Evolutionary conservation across 208 protist genomes (phyloP).

Genomic region (Crithidia fasciculata): DNA sequence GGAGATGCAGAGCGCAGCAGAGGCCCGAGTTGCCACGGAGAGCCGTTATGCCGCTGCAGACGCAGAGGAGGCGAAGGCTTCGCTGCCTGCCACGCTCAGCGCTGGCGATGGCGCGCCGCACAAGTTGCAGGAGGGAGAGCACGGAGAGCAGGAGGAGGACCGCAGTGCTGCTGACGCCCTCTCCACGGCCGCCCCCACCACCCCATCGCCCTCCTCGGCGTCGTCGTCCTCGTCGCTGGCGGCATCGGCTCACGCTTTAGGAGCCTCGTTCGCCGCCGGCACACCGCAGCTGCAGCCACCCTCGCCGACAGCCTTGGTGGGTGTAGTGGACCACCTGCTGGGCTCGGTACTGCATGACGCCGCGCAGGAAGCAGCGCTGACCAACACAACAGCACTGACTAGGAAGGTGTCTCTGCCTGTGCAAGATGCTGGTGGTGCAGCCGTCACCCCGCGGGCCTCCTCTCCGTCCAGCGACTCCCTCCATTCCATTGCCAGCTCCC

Average conservation of each 20-base stretch:
- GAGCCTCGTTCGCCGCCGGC: no score
- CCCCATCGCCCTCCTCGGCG: not conserved
- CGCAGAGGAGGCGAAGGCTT: no score
- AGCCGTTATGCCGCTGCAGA: no score
- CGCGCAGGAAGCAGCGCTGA: not conserved
- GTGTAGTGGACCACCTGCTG: not conserved
- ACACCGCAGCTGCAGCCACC: not conserved
- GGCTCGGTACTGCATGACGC: not conserved
- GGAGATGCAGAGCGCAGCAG: not conserved
- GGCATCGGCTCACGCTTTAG: no score
- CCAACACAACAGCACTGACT: no score
- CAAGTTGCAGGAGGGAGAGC: not conserved
- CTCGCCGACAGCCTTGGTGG: not conserved
- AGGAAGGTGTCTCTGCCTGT: no score
- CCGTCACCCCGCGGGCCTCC: no score
- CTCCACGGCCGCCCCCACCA: not conserved
- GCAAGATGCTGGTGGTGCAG: no score
- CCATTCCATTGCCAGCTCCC: not conserved
- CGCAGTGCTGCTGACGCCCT: not conserved
- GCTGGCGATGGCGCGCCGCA: no score
- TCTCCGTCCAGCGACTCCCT: not conserved
- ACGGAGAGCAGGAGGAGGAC: not conserved
- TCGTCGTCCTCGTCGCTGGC: not conserved
- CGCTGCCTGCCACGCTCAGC: no score
- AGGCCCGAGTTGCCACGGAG: no score